Evolutionary conservation across 2,329 filamentous ascomycete genomes (phyloP).

Genomic region (Bipolaris oryzae): DNA sequence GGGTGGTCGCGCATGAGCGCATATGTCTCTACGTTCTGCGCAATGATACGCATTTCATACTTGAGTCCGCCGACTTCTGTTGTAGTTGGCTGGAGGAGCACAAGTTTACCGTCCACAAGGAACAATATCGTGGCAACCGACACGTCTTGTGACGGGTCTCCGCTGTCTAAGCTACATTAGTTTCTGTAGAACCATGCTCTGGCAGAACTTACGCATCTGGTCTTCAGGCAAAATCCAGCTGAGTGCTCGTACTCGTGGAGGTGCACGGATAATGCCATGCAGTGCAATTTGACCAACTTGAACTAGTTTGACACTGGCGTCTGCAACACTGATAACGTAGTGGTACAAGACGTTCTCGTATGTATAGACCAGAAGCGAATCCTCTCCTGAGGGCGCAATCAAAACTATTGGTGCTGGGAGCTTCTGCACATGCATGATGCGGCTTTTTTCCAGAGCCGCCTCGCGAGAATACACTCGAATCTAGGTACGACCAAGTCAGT

Average conservation of each 20-base stretch:
- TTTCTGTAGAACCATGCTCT: neutral
- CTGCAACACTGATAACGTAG: conserved; percentile 79
- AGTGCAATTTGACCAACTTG: conserved; percentile 99
- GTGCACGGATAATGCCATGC: conserved; percentile 92
- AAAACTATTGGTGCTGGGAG: conserved; percentile 88
- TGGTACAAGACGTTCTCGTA: conserved; percentile 96
- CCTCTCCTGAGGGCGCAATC: conserved; percentile 85
- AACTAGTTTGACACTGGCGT: conserved; percentile 75
- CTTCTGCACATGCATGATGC: conserved; percentile 75
- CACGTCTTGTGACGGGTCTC: conserved; percentile 95
- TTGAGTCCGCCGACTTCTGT: conserved; percentile 85
- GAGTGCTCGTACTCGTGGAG: conserved; percentile 86
- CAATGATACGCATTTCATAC: conserved; percentile 97
- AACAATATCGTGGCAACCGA: conserved; percentile 92
- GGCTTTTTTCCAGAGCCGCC: conserved; percentile 72
- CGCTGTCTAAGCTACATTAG: conserved; percentile 63
- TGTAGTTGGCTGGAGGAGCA: conserved; percentile 84
- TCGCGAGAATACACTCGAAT: conserved; percentile 93
- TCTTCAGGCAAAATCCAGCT: conserved; percentile 95
- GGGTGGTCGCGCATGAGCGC: conserved; percentile 88
- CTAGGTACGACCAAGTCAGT: conserved; percentile 42
- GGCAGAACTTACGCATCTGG: conserved; percentile 68
- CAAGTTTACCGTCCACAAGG: conserved; percentile 95
- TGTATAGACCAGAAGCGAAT: conserved; percentile 94
- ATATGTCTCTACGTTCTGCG: conserved; percentile 95